Conservation (phyloP, 495 filamentous ascomycete species). For the Xylaria longipes region DNA sequence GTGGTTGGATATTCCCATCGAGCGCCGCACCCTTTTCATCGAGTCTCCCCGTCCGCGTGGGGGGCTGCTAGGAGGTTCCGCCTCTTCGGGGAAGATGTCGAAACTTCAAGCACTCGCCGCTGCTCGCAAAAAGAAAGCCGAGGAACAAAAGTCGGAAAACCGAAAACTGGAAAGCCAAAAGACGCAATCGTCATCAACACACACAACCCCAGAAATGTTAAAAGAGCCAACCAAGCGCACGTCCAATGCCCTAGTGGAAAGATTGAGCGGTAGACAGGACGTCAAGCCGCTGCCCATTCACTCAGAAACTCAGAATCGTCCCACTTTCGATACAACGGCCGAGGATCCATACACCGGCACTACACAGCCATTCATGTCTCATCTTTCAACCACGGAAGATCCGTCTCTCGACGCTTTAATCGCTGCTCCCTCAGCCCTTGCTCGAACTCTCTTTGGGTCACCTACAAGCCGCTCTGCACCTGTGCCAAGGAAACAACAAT, state of each 20-base stretch:
- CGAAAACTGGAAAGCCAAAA: conserved; percentile 41
- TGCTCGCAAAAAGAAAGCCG: conserved; percentile 83
- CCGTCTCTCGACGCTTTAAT: conserved; percentile 45
- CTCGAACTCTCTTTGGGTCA: conserved; percentile 66
- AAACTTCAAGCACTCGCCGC: conserved; percentile 90
- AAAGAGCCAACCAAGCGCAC: conserved; percentile 30
- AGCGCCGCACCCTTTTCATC: conserved; percentile 72
- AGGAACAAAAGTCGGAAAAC: conserved; percentile 60
- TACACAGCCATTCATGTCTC: not conserved
- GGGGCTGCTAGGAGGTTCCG: conserved; percentile 78
- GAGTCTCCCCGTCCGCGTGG: conserved; percentile 66
- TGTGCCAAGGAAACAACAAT: conserved; percentile 43
- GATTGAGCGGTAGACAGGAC: not conserved
- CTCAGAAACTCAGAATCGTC: not conserved
- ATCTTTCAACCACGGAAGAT: not conserved
- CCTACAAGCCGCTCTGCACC: conserved; percentile 36
- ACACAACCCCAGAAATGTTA: conserved; percentile 10
- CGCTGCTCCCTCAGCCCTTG: conserved; percentile 69
- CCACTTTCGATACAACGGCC: not conserved
- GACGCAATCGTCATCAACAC: conserved; percentile 10
- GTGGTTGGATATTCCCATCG: conserved; percentile 78
- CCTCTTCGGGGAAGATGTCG: conserved; percentile 72
- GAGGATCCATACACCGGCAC: not conserved
- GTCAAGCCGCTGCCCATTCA: conserved; percentile 8
- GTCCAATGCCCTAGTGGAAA: conserved; percentile 2